Conservation (phyloP, 345 rosid genomes). For the Mercurialis annua region DNA sequence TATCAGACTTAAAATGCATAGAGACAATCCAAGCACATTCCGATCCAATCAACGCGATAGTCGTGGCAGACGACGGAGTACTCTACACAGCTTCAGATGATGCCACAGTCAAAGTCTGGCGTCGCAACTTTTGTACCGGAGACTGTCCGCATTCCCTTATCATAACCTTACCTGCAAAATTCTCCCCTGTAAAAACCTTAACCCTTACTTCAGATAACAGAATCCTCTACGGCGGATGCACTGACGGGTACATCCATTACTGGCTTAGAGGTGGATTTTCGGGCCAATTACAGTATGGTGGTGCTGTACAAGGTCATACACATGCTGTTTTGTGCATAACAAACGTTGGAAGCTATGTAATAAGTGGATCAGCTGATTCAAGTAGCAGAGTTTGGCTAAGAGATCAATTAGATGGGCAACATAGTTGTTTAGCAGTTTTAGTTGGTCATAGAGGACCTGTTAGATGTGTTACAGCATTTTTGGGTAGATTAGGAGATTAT, state of each 20-base stretch:
- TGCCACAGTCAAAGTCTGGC: constrained; percentile 49
- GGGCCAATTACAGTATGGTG: constrained; percentile 46
- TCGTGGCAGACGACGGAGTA: constrained; percentile 30
- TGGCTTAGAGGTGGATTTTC: constrained; percentile 48
- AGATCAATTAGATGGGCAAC: constrained; percentile 39
- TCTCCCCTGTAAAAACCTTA: constrained; percentile 48
- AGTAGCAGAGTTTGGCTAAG: constrained; percentile 48
- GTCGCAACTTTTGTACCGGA: constrained; percentile 31
- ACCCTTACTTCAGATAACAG: constrained; percentile 33
- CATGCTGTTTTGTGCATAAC: constrained; percentile 53
- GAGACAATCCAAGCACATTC: constrained; percentile 54
- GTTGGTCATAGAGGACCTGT: constrained; percentile 45
- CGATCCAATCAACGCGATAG: constrained; percentile 43
- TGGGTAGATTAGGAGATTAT: constrained; percentile 25
- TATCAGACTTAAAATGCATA: constrained; percentile 50
- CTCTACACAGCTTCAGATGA: constrained; percentile 59
- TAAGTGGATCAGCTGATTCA: constrained; percentile 49
- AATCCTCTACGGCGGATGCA: constrained; percentile 49
- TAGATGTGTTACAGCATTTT: constrained; percentile 34
- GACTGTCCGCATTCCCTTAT: constrained; percentile 38
- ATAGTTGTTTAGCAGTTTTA: constrained; percentile 34
- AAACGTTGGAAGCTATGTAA: constrained; percentile 33
- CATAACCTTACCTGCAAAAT: constrained; percentile 39
- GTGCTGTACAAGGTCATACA: constrained; percentile 51
- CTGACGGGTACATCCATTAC: constrained; percentile 46